Percentiles rank a stretch among this genome's conserved stretches.
Conservation (phyloP, 2,329 filamentous ascomycete genomes). For the Teratosphaeria epicoccoides region DNA sequence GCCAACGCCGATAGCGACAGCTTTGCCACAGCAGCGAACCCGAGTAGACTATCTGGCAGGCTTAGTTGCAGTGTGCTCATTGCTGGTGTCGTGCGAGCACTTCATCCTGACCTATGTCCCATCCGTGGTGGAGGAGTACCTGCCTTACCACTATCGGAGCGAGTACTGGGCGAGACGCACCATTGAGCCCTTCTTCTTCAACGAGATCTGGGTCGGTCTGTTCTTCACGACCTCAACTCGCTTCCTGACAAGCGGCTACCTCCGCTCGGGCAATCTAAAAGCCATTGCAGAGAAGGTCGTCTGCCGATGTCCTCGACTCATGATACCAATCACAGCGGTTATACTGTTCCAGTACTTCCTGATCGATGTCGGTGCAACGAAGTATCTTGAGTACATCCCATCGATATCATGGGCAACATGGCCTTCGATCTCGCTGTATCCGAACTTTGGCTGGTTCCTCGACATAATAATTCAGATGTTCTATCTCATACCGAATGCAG, state of each 20-base stretch:
- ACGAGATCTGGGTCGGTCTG: slow-evolving; percentile 38
- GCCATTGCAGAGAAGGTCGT: slow-evolving; percentile 36
- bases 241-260: slow-evolving; percentile 33
- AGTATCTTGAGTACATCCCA: slow-evolving; percentile 35
- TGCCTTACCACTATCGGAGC: slow-evolving; percentile 27
- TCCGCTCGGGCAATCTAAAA: slow-evolving; percentile 33
- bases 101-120: slow-evolving; percentile 35
- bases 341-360: slow-evolving; percentile 39
- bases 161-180: slow-evolving; percentile 35
- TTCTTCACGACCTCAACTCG: slow-evolving; percentile 40
- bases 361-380: slow-evolving; percentile 34
- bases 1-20: slow-evolving; percentile 1
- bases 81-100: slow-evolving; percentile 37
- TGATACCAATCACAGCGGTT: slow-evolving; percentile 35
- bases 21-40: slow-evolving; percentile 10
- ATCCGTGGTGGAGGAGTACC: slow-evolving; percentile 29
- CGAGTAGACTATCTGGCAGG: slow-evolving; percentile 39
- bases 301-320: slow-evolving; percentile 33
- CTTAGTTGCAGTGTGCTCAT: slow-evolving; percentile 34
- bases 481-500: slow-evolving; percentile 39
- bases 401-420: slow-evolving; percentile 40
- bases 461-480: slow-evolving; percentile 35
- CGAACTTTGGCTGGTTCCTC: slow-evolving; percentile 34
- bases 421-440: slow-evolving; percentile 32
- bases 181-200: slow-evolving; percentile 35